These are phyloP conservation scores for Vigna trinervia DNA, from an alignment of 306 rosid genomes.

Conservation along the genomic window DNA sequence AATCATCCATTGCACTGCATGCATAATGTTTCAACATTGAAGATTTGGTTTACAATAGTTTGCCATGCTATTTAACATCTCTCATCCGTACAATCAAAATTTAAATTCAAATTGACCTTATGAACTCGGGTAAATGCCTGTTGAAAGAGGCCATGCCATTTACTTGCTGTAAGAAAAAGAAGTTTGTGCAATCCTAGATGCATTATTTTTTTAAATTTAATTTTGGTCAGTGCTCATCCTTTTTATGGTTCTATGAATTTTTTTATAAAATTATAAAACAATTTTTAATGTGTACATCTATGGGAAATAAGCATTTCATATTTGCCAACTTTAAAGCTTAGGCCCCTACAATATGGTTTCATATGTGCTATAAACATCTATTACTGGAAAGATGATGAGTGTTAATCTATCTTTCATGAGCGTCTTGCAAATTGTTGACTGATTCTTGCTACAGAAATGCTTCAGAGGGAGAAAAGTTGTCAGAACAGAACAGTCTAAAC, in stretches of 20 bases:
- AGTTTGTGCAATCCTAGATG: background rate
- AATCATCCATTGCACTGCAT: slow-evolving; percentile 1
- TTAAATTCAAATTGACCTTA: background rate
- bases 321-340: slow-evolving; percentile 39
- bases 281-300: background rate
- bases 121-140: slow-evolving; percentile 25
- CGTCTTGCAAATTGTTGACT: slow-evolving; percentile 58
- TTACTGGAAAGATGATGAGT: slow-evolving; percentile 25
- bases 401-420: slow-evolving; percentile 14
- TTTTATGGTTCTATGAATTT: slow-evolving; percentile 22
- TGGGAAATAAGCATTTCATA: slow-evolving; percentile 28
- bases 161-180: background rate
- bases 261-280: background rate
- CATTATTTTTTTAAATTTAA: background rate
- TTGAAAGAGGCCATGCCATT: background rate
- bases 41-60: slow-evolving; percentile 6
- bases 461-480: slow-evolving; percentile 89
- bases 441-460: slow-evolving; percentile 89
- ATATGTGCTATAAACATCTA: slow-evolving; percentile 14
- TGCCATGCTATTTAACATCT: background rate
- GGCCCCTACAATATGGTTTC: slow-evolving; percentile 33
- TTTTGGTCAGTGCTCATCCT: background rate
- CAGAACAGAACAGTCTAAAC: slow-evolving; percentile 64
- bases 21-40: slow-evolving; percentile 24
- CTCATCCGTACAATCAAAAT: background rate